phyloP scores from a whole-genome alignment of 805 yeast genomes.

The Sporopachydermia quercuum region DNA sequence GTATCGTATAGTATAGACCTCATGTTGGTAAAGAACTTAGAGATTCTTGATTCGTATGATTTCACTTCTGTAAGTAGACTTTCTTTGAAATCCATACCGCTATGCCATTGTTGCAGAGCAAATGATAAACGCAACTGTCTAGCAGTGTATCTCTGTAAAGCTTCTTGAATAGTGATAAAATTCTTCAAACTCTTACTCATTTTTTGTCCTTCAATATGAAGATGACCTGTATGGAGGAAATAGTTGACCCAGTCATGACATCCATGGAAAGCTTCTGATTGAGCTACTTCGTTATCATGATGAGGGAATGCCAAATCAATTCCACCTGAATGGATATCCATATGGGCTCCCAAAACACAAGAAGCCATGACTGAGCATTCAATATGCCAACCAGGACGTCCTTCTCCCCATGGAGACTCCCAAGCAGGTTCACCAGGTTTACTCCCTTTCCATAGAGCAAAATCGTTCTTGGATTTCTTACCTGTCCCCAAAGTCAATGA shows the following conservation, averaged over 20 bases:
- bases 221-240: conserved; percentile 92
- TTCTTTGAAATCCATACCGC: conserved; percentile 83
- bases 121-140: conserved; percentile 86
- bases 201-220: conserved; percentile 96
- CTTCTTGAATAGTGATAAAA: conserved; percentile 89
- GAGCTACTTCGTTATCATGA: conserved; percentile 97
- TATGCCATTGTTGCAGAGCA: conserved; percentile 86
- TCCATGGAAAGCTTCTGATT: conserved; percentile 84
- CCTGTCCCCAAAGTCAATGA: conserved; percentile 45
- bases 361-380: conserved; percentile 99
- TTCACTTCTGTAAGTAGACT: conserved; percentile 62
- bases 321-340: conserved; percentile 96
- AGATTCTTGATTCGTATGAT: conserved; percentile 56
- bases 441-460: conserved; percentile 93
- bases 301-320: conserved; percentile 97
- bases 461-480: conserved; percentile 68
- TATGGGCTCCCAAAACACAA: conserved; percentile 63
- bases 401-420: conserved; percentile 93
- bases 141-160: conserved; percentile 51
- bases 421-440: conserved; percentile 97
- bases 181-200: conserved; percentile 94
- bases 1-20: conserved; percentile 66
- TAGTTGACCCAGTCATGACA: conserved; percentile 94
- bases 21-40: conserved; percentile 77
- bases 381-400: conserved; percentile 99